Conservation (phyloP, 441 rosid species). For the Corymbia citriodora region DNA sequence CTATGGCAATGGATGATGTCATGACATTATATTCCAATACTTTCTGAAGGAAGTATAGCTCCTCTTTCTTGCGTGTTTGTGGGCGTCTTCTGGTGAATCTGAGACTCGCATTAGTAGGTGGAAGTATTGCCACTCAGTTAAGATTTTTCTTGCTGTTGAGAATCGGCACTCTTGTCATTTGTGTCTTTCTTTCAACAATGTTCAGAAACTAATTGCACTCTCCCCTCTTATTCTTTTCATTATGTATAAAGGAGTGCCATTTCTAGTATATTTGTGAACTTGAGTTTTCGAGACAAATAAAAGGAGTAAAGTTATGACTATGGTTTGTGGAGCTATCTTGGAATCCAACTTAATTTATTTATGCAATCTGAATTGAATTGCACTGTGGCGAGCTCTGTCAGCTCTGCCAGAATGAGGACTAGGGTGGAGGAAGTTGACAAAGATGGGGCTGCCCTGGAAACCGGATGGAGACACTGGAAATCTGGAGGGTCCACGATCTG, state of each 20-base stretch:
- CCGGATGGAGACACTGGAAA: neutral
- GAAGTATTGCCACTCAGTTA: neutral
- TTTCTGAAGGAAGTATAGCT: neutral
- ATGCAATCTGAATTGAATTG: neutral
- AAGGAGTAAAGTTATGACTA: neutral
- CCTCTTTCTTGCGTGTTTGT: neutral
- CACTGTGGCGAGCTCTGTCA: neutral
- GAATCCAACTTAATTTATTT: neutral
- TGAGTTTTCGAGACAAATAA: neutral
- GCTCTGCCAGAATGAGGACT: neutral
- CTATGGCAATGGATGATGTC: neutral
- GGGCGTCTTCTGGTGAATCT: neutral
- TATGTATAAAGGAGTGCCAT: neutral
- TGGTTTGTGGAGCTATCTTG: neutral
- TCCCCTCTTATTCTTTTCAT: neutral
- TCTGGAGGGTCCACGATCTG: neutral
- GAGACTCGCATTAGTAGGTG: neutral
- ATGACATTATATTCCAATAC: neutral
- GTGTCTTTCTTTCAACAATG: no score
- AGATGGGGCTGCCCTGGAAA: rapidly evolving
- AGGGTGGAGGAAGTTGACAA: neutral
- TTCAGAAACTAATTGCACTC: no score
- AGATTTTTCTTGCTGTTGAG: neutral
- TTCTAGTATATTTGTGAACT: neutral
- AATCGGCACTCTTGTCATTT: neutral